Base-by-base conservation (phyloP, 495 filamentous ascomycete genomes). In the Tuber calosporum region DNA sequence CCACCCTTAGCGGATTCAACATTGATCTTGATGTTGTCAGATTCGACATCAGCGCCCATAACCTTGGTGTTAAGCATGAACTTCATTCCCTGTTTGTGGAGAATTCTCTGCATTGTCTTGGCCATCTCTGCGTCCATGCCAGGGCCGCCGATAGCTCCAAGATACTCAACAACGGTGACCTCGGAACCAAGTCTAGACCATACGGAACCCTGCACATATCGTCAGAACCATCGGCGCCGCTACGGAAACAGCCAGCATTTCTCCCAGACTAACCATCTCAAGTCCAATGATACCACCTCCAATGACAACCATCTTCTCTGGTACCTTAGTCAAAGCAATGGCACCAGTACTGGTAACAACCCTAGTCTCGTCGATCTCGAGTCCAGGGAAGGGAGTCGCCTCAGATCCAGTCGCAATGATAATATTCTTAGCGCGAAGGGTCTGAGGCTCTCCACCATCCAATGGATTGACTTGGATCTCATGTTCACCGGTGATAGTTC, bases 1-100 rank as follows among this genome's bases (percentile, higher is more conserved):
- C 96, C 96, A 78, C 94, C 94, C 87, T 99, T 97, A 72, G 95
- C 89, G 80, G 95, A 88, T 86, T 99, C 96, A 68, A 96, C 86
- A 77, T 90, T 88, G 73, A 99, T 86, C 83, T 89, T 89, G 78
- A 99, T 86, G 71, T 83, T 86, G 73, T 93, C 89, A 70, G 90
- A 89, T 79, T 85, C 90, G 82, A 89, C 89, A 82, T 97, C 93
- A 79, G 95, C 95, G 79, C 88, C 88, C 79, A 89, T 83, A 75
- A 99, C 95, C 88, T 99, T 99, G 81, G 94, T 97, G 84, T 90
- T 90, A 72, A 94, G 91, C 89, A 95, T 97, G 88, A 99, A 99
- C 83, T 94, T 96, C 84, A 99, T 94, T 71, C 95, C 96, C 84
- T 99, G 95, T 87, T 97, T 98, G 80, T 87, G 87, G 71, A 99